Evolutionary conservation across 169 alveolate genomes (phyloP), one percentile per base, ranked within the genome.

Genomic region (Cryptosporidium andersoni): DNA sequence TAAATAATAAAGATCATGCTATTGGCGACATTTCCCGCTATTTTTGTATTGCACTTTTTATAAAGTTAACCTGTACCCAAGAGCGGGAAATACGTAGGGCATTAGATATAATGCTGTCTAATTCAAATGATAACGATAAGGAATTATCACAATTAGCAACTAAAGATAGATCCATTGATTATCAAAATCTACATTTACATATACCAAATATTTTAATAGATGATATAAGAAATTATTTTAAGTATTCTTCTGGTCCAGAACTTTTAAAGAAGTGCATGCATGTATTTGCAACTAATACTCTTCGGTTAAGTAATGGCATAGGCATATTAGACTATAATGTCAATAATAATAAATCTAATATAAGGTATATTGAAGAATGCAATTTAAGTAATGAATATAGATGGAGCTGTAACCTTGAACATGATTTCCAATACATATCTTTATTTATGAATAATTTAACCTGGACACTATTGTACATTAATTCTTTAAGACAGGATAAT

Each of bases 401-500:
- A 14, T 66, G 81, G 81, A 12, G 51, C 81, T 49, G 65, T 36
- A 53, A 51, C 51, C 1, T 40, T 51, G 11, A 37, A 42, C 4
- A 51, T 14, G 12, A 16, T 66, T 49, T 37, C 55, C 45, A 56
- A 34, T 74, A 74, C 45, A 16, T 74, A 16, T 74, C 85, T 6
- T 36, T 74, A 39, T 74, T 74, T 74, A 60, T 74, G 34, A 74
- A 74, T 12, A 74, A 74, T 37, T 55, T 74, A 60, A 56, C 85
- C 2, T 74, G 55, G 40, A 25, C 25, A 48, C 25, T 74, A 7
- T 45, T 74, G 12, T 47, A 56, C 9, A 42, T 25, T 9, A 66
- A 37, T 42, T 42, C 48, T 5, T 36, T 14, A 36, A 37, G 12
- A 25, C 40, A 14, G 25, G 60, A 45, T 3, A 64, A 64, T 40